A percentile compares a stretch with the other conserved stretches of the same genome.
Conservation (phyloP, 495 filamentous ascomycete genomes). For the Cryomyces minteri region DNA sequence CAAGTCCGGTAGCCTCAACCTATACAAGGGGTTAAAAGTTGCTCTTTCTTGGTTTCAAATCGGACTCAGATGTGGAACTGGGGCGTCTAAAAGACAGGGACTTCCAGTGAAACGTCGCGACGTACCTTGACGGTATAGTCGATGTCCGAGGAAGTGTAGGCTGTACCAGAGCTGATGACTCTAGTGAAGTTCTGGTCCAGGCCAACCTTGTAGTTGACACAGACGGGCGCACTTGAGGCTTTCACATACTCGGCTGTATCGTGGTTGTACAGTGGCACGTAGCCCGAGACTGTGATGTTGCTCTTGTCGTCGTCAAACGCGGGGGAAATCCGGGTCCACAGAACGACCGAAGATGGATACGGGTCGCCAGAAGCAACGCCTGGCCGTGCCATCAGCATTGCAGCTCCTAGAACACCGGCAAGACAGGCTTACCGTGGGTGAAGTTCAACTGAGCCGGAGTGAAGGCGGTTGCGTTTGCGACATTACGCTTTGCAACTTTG, state of each 20-base stretch:
- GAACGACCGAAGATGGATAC: conserved; percentile 40
- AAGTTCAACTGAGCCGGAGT: conserved; percentile 33
- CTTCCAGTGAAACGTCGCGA: neutral
- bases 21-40: conserved; percentile 3
- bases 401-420: too few relatives aligned
- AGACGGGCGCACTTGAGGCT: conserved; percentile 36
- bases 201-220: conserved; percentile 35
- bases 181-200: conserved; percentile 19
- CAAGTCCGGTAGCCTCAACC: conserved; percentile 39
- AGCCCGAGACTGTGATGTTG: conserved; percentile 34
- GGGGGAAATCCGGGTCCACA: conserved; percentile 51
- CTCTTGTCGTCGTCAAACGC: conserved; percentile 31
- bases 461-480: conserved; percentile 21
- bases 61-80: too few relatives aligned
- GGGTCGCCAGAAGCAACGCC: conserved; percentile 49
- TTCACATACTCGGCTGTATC: conserved; percentile 31
- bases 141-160: conserved; percentile 45
- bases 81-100: too few relatives aligned
- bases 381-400: too few relatives aligned
- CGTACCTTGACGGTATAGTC: conserved; percentile 49
- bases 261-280: conserved; percentile 36
- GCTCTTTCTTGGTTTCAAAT: neutral
- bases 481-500: conserved; percentile 24
- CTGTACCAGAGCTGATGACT: conserved; percentile 28
- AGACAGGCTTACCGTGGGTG: conserved; percentile 31